phyloP scores from a whole-genome alignment of 1,284 basidiomycete genomes.

The Omphalotus olearius region DNA sequence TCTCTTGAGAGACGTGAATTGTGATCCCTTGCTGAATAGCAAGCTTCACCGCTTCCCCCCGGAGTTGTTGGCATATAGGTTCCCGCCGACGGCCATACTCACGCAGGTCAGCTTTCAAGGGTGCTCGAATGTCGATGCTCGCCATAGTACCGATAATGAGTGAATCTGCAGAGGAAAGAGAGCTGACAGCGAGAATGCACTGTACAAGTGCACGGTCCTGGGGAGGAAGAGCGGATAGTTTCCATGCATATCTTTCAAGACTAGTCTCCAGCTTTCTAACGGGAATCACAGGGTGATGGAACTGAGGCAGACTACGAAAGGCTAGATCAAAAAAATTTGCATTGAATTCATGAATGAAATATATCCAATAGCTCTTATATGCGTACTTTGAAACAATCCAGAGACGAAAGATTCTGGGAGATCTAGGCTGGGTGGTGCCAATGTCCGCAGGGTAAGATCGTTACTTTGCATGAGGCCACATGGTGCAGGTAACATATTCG shows the following conservation, averaged over 20 bases:
- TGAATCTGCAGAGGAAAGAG: conserved; percentile 1
- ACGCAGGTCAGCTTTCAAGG: conserved; percentile 2
- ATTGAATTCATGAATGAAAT: neutral
- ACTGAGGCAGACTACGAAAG: neutral
- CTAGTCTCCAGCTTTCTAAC: neutral
- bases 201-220: conserved; percentile 6
- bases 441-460: neutral
- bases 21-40: conserved; percentile 3
- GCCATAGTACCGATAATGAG: conserved; percentile 1
- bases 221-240: neutral
- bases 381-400: conserved; percentile 3
- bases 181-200: conserved; percentile 1
- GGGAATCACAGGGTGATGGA: neutral
- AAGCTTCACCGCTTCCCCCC: conserved; percentile 7
- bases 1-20: conserved; percentile 2
- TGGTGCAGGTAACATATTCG: neutral
- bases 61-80: conserved; percentile 1
- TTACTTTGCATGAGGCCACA: neutral
- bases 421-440: neutral
- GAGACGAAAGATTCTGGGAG: conserved; percentile 1
- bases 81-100: conserved; percentile 3
- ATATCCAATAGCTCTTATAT: neutral
- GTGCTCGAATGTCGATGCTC: neutral
- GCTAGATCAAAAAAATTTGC: neutral
- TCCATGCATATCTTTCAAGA: neutral